Evolutionary conservation across 2,329 filamentous ascomycete genomes (phyloP).

Genomic region (Paecilomyces sp.): DNA sequence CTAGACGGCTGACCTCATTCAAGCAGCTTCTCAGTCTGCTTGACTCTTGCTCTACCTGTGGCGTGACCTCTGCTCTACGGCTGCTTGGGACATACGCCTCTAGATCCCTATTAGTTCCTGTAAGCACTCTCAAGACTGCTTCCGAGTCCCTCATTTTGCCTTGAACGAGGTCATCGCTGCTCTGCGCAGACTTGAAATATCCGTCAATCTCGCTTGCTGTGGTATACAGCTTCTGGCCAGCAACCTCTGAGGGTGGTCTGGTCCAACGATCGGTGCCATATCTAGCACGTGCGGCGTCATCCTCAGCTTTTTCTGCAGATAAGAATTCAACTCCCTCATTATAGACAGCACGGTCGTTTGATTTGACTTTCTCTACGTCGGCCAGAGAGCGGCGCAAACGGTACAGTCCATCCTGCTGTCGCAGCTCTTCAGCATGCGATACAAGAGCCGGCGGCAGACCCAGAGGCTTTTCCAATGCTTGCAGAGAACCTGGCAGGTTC

Average conservation of each 20-base stretch:
- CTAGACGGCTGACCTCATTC: constrained; percentile 77
- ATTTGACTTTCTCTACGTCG: constrained; percentile 84
- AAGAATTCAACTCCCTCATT: constrained; percentile 76
- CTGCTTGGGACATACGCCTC: constrained; percentile 88
- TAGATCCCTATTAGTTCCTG: constrained; percentile 70
- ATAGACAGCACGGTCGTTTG: constrained; percentile 69
- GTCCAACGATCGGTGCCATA: constrained; percentile 85
- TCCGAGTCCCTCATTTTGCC: constrained; percentile 74
- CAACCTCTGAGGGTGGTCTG: constrained; percentile 61
- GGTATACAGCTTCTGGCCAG: constrained; percentile 65
- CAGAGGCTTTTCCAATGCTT: constrained; percentile 89
- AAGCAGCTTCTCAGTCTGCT: constrained; percentile 69
- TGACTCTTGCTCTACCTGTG: constrained; percentile 72
- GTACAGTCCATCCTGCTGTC: constrained; percentile 79
- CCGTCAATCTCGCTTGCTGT: constrained; percentile 74
- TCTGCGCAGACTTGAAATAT: constrained; percentile 69
- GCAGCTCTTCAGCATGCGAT: constrained; percentile 87
- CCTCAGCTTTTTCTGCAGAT: constrained; percentile 73
- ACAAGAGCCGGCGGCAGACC: constrained; percentile 78
- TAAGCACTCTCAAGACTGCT: constrained; percentile 65
- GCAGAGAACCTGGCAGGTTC: constrained; percentile 84
- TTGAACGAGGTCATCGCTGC: constrained; percentile 63
- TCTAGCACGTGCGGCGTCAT: constrained; percentile 64
- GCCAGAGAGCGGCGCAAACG: constrained; percentile 72
- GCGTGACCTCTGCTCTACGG: constrained; percentile 68